Evolutionary conservation across 1,284 basidiomycete species (phyloP), one percentile per base, ranked within the genome.

Genomic region (Phellopilus nigrolimitatus): DNA sequence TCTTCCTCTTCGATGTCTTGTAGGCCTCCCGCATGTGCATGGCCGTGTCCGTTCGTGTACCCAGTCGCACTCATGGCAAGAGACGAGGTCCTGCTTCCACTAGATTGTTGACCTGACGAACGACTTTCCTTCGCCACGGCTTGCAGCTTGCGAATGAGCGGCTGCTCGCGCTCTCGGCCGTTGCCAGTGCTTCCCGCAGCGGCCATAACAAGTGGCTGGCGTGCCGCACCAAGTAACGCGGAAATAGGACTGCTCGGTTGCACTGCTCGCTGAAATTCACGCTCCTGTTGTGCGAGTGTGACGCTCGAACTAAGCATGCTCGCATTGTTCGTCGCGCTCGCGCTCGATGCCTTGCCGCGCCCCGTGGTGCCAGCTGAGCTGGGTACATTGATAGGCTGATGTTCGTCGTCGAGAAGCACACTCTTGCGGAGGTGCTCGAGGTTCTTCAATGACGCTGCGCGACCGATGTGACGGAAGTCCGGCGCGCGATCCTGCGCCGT

Each of bases 191-290:
- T 57, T 10, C 66, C 63, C 24, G 63, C 64, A 6, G 71, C 71
- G 0, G 82, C 82, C 64, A 95, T 87, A 48, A 95, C 74, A 34
- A 95, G 75, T 0, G 94, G 94, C 65, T 94, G 89, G 43, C 88
- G 77, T 1, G 94, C 94, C 0, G 91, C 92, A 59, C 79, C 88
- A 62, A 99, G 79, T 47, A 99, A 73, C 4, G 91, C 91, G 17
- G 91, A 92, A 55, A 99, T 95, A 0, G 97, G 95, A 58, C 86
- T 91, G 46, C 91, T 93, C 3, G 95, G 97, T 64, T 95, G 90
- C 3, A 98, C 90, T 1, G 94, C 97, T 60, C 88, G 86, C 71
- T 92, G 85, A 80, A 97, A 95, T 67, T 97, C 95, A 62, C 88
- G 84, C 77, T 99, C 95, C 66, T 95, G 91, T 61, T 92, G 88